A percentile compares a stretch with the other conserved stretches of the same genome.
phyloP scores from a whole-genome alignment of 495 filamentous ascomycete species.

The Podospora pseudoanserina region DNA sequence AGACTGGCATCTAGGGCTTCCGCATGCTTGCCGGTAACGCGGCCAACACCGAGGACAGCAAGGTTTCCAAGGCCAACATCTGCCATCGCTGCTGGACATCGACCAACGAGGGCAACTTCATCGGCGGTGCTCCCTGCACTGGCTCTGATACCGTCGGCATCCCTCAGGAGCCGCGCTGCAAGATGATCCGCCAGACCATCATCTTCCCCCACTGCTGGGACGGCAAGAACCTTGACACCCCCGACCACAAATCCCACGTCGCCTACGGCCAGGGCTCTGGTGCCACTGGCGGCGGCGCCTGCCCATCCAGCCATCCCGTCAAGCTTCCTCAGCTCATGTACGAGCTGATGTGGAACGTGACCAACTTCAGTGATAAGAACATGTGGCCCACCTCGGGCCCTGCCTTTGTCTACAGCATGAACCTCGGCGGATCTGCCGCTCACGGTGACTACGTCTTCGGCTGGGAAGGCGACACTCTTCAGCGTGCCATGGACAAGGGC shows the following conservation, averaged over 20 bases:
- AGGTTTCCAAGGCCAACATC: slow-evolving; percentile 50
- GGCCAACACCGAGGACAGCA: slow-evolving; percentile 45
- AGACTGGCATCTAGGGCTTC: slow-evolving; percentile 48
- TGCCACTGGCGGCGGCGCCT: slow-evolving; percentile 52
- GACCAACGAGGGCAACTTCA: slow-evolving; percentile 43
- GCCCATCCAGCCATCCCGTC: slow-evolving; percentile 59
- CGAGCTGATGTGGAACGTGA: slow-evolving; percentile 63
- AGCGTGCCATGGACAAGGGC: slow-evolving; percentile 56
- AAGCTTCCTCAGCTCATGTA: slow-evolving; percentile 66
- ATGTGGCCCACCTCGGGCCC: slow-evolving; percentile 58
- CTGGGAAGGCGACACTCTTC: slow-evolving; percentile 64
- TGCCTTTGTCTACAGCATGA: slow-evolving; percentile 49
- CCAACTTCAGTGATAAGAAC: slow-evolving; percentile 50
- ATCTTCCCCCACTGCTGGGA: slow-evolving; percentile 61
- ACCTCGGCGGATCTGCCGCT: slow-evolving; percentile 48
- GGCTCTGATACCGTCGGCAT: slow-evolving; percentile 55
- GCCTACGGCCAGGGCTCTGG: slow-evolving; percentile 51
- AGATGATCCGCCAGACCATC: slow-evolving; percentile 56
- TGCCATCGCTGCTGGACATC: slow-evolving; percentile 56
- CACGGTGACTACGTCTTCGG: slow-evolving; percentile 81
- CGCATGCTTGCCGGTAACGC: slow-evolving; percentile 49
- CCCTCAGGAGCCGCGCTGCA: slow-evolving; percentile 47
- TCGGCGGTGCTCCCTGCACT: slow-evolving; percentile 46
- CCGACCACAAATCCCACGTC: slow-evolving; percentile 62
- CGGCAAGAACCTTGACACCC: slow-evolving; percentile 54